Percentiles rank a stretch among this genome's conserved stretches.
Evolutionary conservation across 2,329 filamentous ascomycete genomes (phyloP).

Genomic region (Beauveria sp.): DNA sequence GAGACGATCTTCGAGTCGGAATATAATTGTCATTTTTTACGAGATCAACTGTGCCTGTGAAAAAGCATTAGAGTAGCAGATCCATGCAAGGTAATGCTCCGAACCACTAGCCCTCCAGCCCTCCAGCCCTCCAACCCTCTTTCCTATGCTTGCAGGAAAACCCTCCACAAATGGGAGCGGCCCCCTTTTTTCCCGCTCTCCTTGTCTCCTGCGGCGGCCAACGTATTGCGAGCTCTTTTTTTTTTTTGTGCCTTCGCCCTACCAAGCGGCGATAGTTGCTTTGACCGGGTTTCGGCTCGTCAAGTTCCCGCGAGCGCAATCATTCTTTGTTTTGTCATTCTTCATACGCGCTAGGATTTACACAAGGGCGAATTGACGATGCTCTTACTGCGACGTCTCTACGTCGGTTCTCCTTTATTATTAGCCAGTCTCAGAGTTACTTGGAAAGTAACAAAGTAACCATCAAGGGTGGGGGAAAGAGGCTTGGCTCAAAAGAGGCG

Average conservation of each 20-base stretch:
- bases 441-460: neutral
- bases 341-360: too few species aligned
- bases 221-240: too few species aligned
- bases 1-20: slow-evolving; percentile 23
- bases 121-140: neutral
- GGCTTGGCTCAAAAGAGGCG: slow-evolving; percentile 1
- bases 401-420: neutral
- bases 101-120: neutral
- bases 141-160: neutral
- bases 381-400: too few species aligned
- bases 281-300: too few species aligned
- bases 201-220: neutral
- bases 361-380: too few species aligned
- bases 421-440: neutral
- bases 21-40: slow-evolving; percentile 10
- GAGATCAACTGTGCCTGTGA: slow-evolving; percentile 24
- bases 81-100: slow-evolving; percentile 23
- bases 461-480: neutral
- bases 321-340: too few species aligned
- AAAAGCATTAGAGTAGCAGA: slow-evolving; percentile 40
- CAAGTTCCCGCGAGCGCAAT: too few species aligned
- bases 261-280: too few species aligned
- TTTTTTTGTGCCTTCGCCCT: too few species aligned
- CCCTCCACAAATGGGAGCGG: neutral
- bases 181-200: neutral